Base-by-base conservation (phyloP, 2,329 filamentous ascomycete species). In the Hortaea werneckii region DNA sequence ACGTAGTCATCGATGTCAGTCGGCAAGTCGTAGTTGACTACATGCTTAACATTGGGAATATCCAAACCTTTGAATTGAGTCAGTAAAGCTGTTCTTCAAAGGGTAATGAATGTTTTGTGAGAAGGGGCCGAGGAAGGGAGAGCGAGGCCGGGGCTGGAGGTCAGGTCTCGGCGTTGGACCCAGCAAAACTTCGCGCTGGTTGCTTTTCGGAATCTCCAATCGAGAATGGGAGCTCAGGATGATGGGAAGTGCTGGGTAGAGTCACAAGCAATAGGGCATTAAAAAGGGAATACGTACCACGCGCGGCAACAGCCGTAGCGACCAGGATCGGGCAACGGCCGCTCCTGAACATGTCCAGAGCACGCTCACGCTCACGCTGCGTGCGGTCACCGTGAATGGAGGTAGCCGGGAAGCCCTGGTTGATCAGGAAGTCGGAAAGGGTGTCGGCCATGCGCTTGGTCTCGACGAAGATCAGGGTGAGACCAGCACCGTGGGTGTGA, bases 401-500 rank as follows among this genome's bases (percentile, higher is more conserved):
- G 12, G 92, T 98, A 44, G 92, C 92, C 6, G 90, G 90, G 80
- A 98, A 95, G 68, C 82, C 89, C 72, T 96, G 90, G 76, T 95
- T 95, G 75, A 96, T 94, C 50, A 98, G 75, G 77, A 95, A 98
- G 67, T 98, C 92, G 51, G 89, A 96, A 45, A 98, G 77, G 11
- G 89, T 90, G 69, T 98, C 92, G 50, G 92, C 92, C 89, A 96
- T 96, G 59, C 92, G 90, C 83, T 98, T 98, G 51, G 92, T 96
- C 77, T 96, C 92, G 53, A 98, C 92, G 72, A 98, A 98, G 65
- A 98, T 95, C 52, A 98, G 75, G 11, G 90, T 96, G 50, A 96
- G 77, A 62, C 89, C 89, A 50, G 74, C 85, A 49, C 83, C 86
- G 61, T 95, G 87, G 37, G 87, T 95, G 77, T 96, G 90, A 45